Conservation (phyloP, 495 filamentous ascomycete species). For the Schizothecium vesticola region DNA sequence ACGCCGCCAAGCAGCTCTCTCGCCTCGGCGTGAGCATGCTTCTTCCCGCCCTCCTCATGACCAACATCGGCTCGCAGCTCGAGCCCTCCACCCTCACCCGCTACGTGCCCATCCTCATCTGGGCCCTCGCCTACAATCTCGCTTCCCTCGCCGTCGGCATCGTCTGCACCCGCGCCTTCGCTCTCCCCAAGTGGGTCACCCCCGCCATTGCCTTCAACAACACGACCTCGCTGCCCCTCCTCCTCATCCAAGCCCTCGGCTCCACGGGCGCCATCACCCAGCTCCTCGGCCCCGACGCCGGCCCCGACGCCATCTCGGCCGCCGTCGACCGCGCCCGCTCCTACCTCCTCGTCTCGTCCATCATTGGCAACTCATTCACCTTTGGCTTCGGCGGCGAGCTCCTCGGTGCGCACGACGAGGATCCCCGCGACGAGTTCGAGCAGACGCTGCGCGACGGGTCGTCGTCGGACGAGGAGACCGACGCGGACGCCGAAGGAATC, state of each 20-base stretch:
- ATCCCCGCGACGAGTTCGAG: constrained; percentile 17
- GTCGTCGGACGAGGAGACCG: background rate
- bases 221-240: constrained; percentile 61
- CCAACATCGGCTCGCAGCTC: constrained; percentile 59
- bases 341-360: constrained; percentile 58
- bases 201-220: constrained; percentile 70
- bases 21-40: constrained; percentile 59
- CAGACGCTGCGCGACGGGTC: constrained; percentile 9
- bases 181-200: constrained; percentile 58
- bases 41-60: constrained; percentile 59
- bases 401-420: constrained; percentile 29
- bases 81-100: constrained; percentile 45
- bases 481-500: constrained; percentile 1
- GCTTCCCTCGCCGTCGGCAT: constrained; percentile 35
- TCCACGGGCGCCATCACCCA: constrained; percentile 55
- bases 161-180: constrained; percentile 29
- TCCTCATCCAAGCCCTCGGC: constrained; percentile 58
- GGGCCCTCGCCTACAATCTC: constrained; percentile 35
- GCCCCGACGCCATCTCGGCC: constrained; percentile 35
- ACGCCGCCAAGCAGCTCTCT: constrained; percentile 55
- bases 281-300: constrained; percentile 39
- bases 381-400: constrained; percentile 60
- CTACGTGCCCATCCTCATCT: constrained; percentile 48
- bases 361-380: constrained; percentile 31
- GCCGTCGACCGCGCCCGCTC: constrained; percentile 59